Percentiles rank a stretch among this genome's conserved stretches.
Evolutionary conservation across 768 basidiomycete genomes (phyloP).

Genomic region (Suillus spraguei): DNA sequence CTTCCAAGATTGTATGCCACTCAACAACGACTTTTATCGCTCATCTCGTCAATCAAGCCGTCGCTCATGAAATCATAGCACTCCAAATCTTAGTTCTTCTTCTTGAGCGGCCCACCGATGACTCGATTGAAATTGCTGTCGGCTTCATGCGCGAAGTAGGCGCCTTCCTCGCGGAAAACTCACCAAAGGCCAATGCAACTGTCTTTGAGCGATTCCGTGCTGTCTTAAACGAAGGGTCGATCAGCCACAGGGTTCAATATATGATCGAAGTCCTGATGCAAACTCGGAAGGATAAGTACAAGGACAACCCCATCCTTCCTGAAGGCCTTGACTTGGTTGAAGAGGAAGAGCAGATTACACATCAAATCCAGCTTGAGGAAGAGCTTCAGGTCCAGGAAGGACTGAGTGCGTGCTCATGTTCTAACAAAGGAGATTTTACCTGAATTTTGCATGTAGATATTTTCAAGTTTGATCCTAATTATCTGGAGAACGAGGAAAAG

Average conservation of each 20-base stretch:
- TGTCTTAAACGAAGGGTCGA: constrained; percentile 91
- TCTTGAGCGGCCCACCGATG: constrained; percentile 93
- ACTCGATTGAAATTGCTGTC: constrained; percentile 98
- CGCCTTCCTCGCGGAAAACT: constrained; percentile 90
- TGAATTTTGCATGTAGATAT: constrained; percentile 60
- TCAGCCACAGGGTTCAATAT: constrained; percentile 97
- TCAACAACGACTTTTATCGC: constrained; percentile 91
- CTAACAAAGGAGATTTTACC: constrained; percentile 3
- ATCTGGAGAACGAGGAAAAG: constrained; percentile 89
- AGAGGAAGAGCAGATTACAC: constrained; percentile 97
- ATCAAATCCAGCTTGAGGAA: constrained; percentile 89
- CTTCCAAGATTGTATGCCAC: constrained; percentile 79
- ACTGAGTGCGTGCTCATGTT: constrained; percentile 57
- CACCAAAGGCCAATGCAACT: constrained; percentile 92
- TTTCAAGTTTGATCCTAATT: constrained; percentile 92
- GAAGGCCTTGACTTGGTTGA: constrained; percentile 97
- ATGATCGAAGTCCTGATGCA: constrained; percentile 99
- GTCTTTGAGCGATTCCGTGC: constrained; percentile 97
- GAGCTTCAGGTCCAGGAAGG: constrained; percentile 94
- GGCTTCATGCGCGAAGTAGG: constrained; percentile 98
- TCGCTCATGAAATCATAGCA: constrained; percentile 93
- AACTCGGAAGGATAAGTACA: constrained; percentile 98
- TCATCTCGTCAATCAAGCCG: constrained; percentile 91
- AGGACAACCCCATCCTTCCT: constrained; percentile 94
- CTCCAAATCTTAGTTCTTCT: constrained; percentile 96